These are phyloP conservation scores for Millerozyma acaciae DNA, from an alignment of 805 yeast species.

Conservation along the genomic window DNA sequence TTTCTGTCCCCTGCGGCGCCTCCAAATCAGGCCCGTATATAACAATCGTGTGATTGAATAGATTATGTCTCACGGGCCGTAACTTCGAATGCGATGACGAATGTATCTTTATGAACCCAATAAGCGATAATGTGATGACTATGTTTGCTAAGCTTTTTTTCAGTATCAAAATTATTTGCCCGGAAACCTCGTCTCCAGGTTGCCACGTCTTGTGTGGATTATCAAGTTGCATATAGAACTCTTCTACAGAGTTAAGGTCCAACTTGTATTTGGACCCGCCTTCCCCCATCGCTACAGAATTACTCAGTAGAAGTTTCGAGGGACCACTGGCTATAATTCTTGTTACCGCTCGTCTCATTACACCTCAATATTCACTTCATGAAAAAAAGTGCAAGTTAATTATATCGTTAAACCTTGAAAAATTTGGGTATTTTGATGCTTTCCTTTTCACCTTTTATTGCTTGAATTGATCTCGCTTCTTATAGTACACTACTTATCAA, in stretches of 20 bases:
- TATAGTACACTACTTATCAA: no score
- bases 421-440: no score
- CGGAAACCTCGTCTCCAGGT: slow-evolving; percentile 77
- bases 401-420: no score
- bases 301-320: slow-evolving; percentile 5
- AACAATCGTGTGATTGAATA: slow-evolving; percentile 57
- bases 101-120: slow-evolving; percentile 56
- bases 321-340: slow-evolving; percentile 30
- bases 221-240: slow-evolving; percentile 66
- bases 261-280: slow-evolving; percentile 19
- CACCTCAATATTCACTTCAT: no score
- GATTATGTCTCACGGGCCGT: slow-evolving; percentile 45
- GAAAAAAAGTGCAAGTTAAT: no score
- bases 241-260: slow-evolving; percentile 46
- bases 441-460: no score
- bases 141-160: slow-evolving; percentile 54
- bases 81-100: slow-evolving; percentile 50
- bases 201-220: slow-evolving; percentile 72
- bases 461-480: no score
- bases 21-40: slow-evolving; percentile 47
- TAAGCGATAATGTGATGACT: slow-evolving; percentile 48
- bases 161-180: slow-evolving; percentile 56
- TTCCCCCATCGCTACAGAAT: slow-evolving; percentile 2
- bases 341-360: slow-evolving; percentile 51
- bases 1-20: no score